Evolutionary conservation across 495 filamentous ascomycete genomes (phyloP).

Genomic region (Podospora appendiculata): DNA sequence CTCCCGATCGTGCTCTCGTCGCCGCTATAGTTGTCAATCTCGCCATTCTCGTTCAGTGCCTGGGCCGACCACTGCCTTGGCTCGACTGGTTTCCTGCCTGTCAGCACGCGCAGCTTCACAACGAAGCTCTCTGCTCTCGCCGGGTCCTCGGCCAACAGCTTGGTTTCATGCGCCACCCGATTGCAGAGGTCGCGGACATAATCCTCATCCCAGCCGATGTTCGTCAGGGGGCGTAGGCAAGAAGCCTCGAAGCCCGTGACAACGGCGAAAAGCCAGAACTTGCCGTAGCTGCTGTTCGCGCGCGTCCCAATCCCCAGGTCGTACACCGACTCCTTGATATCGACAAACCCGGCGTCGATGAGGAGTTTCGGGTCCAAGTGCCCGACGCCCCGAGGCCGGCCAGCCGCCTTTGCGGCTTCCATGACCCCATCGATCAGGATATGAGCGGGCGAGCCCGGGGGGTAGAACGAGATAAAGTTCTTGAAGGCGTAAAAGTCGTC

Average conservation of each 20-base stretch:
- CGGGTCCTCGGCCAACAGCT: slow-evolving; percentile 35
- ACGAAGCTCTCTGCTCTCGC: slow-evolving; percentile 32
- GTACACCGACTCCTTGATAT: slow-evolving; percentile 46
- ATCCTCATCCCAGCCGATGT: slow-evolving; percentile 47
- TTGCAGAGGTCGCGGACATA: slow-evolving; percentile 49
- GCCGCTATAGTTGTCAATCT: slow-evolving; percentile 13
- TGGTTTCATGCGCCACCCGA: slow-evolving; percentile 44
- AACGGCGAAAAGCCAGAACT: slow-evolving; percentile 56
- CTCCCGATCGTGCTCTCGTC: slow-evolving; percentile 25
- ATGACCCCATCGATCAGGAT: slow-evolving; percentile 23
- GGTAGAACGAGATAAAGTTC: slow-evolving; percentile 34
- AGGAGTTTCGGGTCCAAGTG: slow-evolving; percentile 50
- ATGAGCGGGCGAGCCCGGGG: slow-evolving; percentile 28
- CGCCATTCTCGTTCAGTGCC: slow-evolving; percentile 17
- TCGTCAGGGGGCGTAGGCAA: slow-evolving; percentile 53
- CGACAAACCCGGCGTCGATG: slow-evolving; percentile 51
- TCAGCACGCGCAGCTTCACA: slow-evolving; percentile 44
- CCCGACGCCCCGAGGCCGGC: slow-evolving; percentile 40
- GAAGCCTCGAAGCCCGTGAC: slow-evolving; percentile 60
- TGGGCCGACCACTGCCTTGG: slow-evolving; percentile 18
- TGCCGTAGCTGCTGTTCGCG: slow-evolving; percentile 48
- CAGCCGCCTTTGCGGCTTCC: slow-evolving; percentile 34
- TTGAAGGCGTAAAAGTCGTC: slow-evolving; percentile 31
- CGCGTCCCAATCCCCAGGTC: slow-evolving; percentile 53
- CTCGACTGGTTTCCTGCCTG: slow-evolving; percentile 46